Conservation (phyloP, 169 alveolate genomes). For the Cryptosporidium sp. region DNA sequence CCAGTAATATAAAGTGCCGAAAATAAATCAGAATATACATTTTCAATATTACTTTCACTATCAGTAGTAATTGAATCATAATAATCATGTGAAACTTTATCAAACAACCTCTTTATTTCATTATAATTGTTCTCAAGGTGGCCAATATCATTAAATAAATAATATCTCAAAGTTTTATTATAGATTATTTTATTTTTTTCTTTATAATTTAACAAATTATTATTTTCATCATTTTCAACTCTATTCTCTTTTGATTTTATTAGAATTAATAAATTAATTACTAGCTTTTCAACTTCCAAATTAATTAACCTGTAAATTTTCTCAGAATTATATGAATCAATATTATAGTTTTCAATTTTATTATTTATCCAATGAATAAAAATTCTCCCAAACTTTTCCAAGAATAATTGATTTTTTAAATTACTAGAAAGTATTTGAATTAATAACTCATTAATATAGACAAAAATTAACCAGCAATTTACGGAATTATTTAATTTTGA, state of each 20-base stretch:
- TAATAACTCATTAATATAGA: constrained; percentile 19
- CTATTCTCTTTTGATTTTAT: neutral
- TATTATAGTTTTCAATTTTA: neutral
- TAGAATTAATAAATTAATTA: neutral
- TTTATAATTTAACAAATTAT: neutral
- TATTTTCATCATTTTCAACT: neutral
- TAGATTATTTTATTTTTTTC: neutral
- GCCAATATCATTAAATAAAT: constrained; percentile 13
- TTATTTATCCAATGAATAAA: constrained; percentile 17
- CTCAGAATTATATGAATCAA: neutral
- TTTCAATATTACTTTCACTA: neutral
- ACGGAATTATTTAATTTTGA: neutral
- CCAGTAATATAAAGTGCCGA: constrained; percentile 28
- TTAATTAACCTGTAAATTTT: constrained; percentile 16
- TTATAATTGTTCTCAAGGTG: neutral
- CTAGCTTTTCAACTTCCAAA: constrained; percentile 26
- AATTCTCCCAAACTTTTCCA: neutral
- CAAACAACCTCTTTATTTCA: neutral
- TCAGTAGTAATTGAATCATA: neutral
- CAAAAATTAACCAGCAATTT: constrained; percentile 21
- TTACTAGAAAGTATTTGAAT: neutral
- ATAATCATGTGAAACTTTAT: neutral
- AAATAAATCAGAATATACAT: neutral
- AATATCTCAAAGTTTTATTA: constrained; percentile 19
- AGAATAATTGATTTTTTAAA: neutral